Base-by-base conservation (phyloP, 208 protist genomes). In the Tritrichomonas foetus region DNA sequence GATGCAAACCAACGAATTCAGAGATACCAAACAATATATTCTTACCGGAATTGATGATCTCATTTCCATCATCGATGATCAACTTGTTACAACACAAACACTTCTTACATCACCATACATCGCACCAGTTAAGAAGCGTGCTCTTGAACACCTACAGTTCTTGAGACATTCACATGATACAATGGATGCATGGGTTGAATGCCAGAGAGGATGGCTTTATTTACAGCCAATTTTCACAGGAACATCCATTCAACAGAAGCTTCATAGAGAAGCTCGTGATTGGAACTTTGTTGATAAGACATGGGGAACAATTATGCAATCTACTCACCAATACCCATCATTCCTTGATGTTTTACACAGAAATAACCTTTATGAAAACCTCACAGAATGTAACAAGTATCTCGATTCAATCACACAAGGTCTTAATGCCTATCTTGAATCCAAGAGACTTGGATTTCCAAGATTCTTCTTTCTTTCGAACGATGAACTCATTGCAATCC, bases 401-500 rank as follows among this genome's bases (percentile, higher is more conserved):
- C 30, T 93, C 1, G 89, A 93, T 50, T 49, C 55, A n/a, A 93
- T 93, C 36, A 64, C 36, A 11, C 66, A 69, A 74, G 89, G 89
- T 50, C 30, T 93, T 1, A 93, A 94, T 80, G 93, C 93, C 64
- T 97, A 96, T 94, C 94, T 97, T 66, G 97, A 98, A 93, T 95
- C 94, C 39, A 98, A 98, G 95, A 75, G 97, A 44, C 39, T 93
- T 25, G 93, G 94, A 16, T 98, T 98, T 94, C 96, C 97, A 72
- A 94, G 97, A 50, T 98, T 98, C 94, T 98, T 97, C 95, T 98
- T 98, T 95, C 93, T 98, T 0, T 98, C 97, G 41, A 97, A 97
- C 94, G 97, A 98, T 92, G 97, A 97, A 92, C 95, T 98, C 20
- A 94, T 98, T 16, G 95, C 97, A 64, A 98, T 98, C 72, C 96